Evolutionary conservation across 805 yeast species (phyloP).

Genomic region (Metschnikowia rubicola): DNA sequence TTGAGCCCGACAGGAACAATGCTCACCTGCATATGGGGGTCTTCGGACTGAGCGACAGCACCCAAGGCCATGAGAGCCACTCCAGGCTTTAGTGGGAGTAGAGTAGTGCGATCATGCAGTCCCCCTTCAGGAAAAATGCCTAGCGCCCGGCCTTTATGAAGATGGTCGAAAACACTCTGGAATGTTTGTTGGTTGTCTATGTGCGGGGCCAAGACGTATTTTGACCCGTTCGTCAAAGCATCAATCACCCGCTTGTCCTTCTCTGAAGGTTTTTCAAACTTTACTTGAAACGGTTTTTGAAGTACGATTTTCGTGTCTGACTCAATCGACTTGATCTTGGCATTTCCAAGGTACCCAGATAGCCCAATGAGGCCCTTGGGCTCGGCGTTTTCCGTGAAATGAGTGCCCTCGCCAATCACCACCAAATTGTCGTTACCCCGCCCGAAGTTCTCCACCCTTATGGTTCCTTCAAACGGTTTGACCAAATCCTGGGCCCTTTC

Average conservation of each 20-base stretch:
- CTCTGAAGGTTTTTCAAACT: conserved; percentile 10
- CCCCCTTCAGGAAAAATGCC: conserved; percentile 47
- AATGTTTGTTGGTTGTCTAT: conserved; percentile 37
- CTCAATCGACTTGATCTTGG: conserved; percentile 28
- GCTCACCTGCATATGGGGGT: conserved; percentile 21
- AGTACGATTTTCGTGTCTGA: conserved; percentile 30
- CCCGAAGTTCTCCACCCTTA: conserved; percentile 20
- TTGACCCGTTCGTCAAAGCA: conserved; percentile 26
- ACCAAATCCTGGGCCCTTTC: conserved; percentile 41
- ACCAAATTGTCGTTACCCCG: conserved; percentile 16
- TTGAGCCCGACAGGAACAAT: conserved; percentile 42
- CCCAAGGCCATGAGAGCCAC: conserved; percentile 46
- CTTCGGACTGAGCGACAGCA: conserved; percentile 30
- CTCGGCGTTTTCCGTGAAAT: conserved; percentile 31
- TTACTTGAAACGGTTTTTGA: conserved; percentile 23
- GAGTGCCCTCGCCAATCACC: conserved; percentile 33
- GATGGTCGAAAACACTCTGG: conserved; percentile 35
- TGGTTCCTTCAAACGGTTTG: conserved; percentile 28
- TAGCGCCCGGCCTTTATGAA: conserved; percentile 30
- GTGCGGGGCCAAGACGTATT: conserved; percentile 37
- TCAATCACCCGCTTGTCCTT: conserved; percentile 15
- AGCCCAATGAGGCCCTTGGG: conserved; percentile 37
- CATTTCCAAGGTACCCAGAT: conserved; percentile 33
- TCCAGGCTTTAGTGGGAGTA: conserved; percentile 43
- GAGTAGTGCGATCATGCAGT: conserved; percentile 40